Conservation (phyloP, 2,329 filamentous ascomycete species). For the Colletotrichum agaves region DNA sequence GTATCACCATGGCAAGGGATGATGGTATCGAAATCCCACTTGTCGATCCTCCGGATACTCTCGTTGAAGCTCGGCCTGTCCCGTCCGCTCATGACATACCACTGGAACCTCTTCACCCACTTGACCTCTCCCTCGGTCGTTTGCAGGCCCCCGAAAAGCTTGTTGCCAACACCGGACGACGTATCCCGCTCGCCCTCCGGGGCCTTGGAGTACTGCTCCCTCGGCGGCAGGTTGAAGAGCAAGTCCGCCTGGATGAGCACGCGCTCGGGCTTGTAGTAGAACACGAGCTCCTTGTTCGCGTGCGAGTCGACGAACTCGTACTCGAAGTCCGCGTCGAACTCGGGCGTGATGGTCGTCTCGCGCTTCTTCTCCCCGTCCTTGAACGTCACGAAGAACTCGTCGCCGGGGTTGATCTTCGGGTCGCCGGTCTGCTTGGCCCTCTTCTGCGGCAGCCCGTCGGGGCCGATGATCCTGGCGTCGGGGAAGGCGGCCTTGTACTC, state of each 20-base stretch:
- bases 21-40: conserved; percentile 87
- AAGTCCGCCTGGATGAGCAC: conserved; percentile 91
- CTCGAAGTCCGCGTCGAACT: conserved; percentile 89
- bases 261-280: conserved; percentile 81
- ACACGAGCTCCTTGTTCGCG: conserved; percentile 87
- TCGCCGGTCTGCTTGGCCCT: conserved; percentile 69
- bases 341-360: conserved; percentile 69
- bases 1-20: conserved; percentile 96
- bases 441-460: conserved; percentile 86
- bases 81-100: conserved; percentile 73
- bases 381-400: conserved; percentile 75
- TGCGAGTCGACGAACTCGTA: conserved; percentile 85
- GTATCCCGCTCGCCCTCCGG: conserved; percentile 55
- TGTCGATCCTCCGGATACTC: conserved; percentile 74
- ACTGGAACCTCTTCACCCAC: conserved; percentile 83
- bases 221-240: conserved; percentile 89
- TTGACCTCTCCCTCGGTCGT: conserved; percentile 70
- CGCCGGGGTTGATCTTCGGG: conserved; percentile 55
- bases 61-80: conserved; percentile 77
- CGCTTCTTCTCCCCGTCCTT: conserved; percentile 63
- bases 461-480: conserved; percentile 80
- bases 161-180: conserved; percentile 42
- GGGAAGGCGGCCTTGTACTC: conserved; percentile 87
- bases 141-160: conserved; percentile 61
- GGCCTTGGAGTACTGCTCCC: conserved; percentile 81